Conservation (phyloP, 2,329 filamentous ascomycete genomes). For the Ceratocystis papillata region DNA sequence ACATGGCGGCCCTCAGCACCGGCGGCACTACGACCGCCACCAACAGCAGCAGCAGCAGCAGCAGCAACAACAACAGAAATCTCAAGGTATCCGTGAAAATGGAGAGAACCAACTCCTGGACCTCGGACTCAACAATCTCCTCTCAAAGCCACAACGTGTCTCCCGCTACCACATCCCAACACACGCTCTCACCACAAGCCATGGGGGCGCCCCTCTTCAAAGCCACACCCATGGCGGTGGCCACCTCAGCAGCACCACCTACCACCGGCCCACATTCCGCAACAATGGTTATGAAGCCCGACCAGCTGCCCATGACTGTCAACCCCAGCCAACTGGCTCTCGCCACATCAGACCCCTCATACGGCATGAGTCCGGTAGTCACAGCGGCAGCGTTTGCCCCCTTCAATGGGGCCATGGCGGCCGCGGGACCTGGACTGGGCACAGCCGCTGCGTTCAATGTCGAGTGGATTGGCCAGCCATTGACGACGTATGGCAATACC, state of each 20-base stretch:
- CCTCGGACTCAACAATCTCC: conserved; percentile 9
- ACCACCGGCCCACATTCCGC: background rate
- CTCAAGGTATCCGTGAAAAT: conserved; percentile 13
- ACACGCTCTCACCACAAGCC: background rate
- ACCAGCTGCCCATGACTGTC: conserved; percentile 17
- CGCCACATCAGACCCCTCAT: background rate
- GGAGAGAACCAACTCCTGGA: conserved; percentile 15
- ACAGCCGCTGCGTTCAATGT: background rate
- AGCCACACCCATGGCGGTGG: background rate
- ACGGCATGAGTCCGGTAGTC: background rate
- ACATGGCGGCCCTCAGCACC: conserved; percentile 1
- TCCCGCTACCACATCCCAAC: background rate
- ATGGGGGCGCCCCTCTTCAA: background rate
- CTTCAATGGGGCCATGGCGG: background rate
- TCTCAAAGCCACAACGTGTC: conserved; percentile 3
- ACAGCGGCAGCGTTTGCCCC: background rate
- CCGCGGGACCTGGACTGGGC: background rate
- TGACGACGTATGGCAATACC: background rate
- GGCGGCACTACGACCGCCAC: background rate
- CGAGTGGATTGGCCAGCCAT: background rate
- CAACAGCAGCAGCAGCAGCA: background rate
- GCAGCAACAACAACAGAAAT: background rate
- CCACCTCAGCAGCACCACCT: background rate
- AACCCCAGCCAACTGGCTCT: conserved; percentile 19
- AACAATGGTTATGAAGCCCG: conserved; percentile 2